Conservation (phyloP, 2,329 filamentous ascomycete species). For the Myotisia sp. region DNA sequence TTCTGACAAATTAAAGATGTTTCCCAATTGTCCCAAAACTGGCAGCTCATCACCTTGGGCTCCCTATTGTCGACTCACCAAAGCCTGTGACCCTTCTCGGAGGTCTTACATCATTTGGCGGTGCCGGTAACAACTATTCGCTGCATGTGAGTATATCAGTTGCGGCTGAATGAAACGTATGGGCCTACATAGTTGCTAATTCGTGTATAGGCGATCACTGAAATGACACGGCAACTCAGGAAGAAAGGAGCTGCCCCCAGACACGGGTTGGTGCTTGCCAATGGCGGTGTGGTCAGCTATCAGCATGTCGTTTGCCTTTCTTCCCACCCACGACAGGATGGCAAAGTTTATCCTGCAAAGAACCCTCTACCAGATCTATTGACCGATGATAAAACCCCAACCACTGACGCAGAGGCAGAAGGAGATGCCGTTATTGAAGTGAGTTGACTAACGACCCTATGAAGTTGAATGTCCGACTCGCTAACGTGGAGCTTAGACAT, state of each 20-base stretch:
- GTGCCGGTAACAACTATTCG: constrained; percentile 57
- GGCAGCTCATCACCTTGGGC: constrained; percentile 44
- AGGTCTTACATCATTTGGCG: constrained; percentile 54
- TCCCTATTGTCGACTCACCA: constrained; percentile 32
- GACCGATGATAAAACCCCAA: constrained; percentile 28
- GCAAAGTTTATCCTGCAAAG: constrained; percentile 32
- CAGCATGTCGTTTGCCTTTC: constrained; percentile 50
- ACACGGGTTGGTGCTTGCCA: constrained; percentile 48
- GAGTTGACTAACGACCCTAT: constrained; percentile 13
- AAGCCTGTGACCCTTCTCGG: constrained; percentile 49
- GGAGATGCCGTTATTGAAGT: constrained; percentile 43
- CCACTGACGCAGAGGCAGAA: constrained; percentile 30
- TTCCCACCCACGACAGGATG: constrained; percentile 26
- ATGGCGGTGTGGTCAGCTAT: constrained; percentile 52
- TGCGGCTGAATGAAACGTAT: neutral
- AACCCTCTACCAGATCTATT: constrained; percentile 35
- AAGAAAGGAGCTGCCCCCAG: constrained; percentile 24
- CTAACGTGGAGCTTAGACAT: constrained; percentile 35
- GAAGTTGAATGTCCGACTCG: neutral
- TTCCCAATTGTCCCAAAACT: constrained; percentile 58
- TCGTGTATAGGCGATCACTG: constrained; percentile 33
- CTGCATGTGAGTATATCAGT: constrained; percentile 40
- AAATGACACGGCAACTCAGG: constrained; percentile 42
- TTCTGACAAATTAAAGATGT: constrained; percentile 43
- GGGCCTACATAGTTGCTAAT: neutral